Percentiles rank a stretch among this genome's conserved stretches.
phyloP scores from a whole-genome alignment of 2,329 filamentous ascomycete genomes.

The Lasiodiplodia hormozganensis region DNA sequence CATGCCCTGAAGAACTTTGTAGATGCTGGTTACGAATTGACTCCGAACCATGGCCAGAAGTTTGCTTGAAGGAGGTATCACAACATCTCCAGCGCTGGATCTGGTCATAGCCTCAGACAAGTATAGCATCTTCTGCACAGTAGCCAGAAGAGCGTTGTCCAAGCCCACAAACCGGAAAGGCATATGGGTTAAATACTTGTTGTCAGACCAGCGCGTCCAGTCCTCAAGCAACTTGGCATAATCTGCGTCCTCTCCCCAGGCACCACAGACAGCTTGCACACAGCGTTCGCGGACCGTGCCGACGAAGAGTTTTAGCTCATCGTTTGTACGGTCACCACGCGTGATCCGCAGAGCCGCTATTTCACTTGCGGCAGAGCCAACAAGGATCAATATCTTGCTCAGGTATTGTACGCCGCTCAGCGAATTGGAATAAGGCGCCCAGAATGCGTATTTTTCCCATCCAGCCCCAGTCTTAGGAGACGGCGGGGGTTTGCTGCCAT shows the following conservation, averaged over 20 bases:
- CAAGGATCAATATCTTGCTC: constrained; percentile 77
- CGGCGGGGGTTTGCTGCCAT: constrained; percentile 78
- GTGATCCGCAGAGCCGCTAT: constrained; percentile 78
- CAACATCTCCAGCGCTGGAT: constrained; percentile 77
- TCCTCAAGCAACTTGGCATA: constrained; percentile 92
- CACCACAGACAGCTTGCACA: constrained; percentile 82
- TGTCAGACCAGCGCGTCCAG: constrained; percentile 84
- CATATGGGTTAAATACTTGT: constrained; percentile 89
- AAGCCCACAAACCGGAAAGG: constrained; percentile 85
- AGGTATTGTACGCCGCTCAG: constrained; percentile 92
- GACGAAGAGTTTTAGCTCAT: constrained; percentile 78
- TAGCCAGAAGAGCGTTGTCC: constrained; percentile 79
- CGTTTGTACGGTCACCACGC: constrained; percentile 65
- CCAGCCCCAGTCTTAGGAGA: constrained; percentile 76
- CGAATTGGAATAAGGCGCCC: constrained; percentile 92
- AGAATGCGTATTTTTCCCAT: constrained; percentile 96
- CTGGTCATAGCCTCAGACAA: constrained; percentile 84
- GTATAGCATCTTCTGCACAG: constrained; percentile 96
- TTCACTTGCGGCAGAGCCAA: constrained; percentile 87
- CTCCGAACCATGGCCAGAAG: constrained; percentile 87
- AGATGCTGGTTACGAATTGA: constrained; percentile 92
- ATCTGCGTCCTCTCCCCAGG: constrained; percentile 93
- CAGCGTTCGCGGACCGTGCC: constrained; percentile 82
- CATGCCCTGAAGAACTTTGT: constrained; percentile 93
- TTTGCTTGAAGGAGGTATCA: constrained; percentile 84